Evolutionary conservation across 768 basidiomycete genomes (phyloP), one percentile per base, ranked within the genome.

Genomic region (Floccularia luteovirens): DNA sequence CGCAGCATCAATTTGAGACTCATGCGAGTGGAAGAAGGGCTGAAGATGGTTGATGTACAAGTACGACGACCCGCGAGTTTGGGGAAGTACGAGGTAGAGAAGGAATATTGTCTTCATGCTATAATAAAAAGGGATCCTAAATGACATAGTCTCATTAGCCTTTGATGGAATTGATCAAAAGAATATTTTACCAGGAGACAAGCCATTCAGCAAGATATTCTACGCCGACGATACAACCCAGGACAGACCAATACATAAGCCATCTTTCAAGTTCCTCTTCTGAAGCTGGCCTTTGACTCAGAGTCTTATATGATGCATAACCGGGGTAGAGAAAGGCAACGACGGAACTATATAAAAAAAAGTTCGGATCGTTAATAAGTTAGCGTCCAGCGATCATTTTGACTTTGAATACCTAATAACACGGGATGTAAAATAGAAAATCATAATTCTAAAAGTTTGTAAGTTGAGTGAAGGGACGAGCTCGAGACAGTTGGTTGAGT

Each of bases 201-300:
- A 82, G 60, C 89, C 91, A 93, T 52, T 92, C 90, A 6, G 82
- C 82, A 20, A 87, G 67, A 52, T 84, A 85, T 59, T 96, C 92
- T 4, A 88, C 62, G 3, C 77, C 82, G 12, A 91, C 74, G 51
- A 91, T 77, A 54, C 82, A 85, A 2, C 87, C 85, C 2, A 89
- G 72, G 0, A 88, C 85, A n/a, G 80, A 81, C 92, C 93, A 97
- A 52, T 96, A 97, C 88, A 91, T 93, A 39, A 97, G 72, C 91
- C 93, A 96, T 61, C 90, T 70, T 57, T 96, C 93, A 6, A 93
- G 69, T 32, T 90, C 89, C 37, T 71, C 75, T 51, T 90, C 87
- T 0, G 82, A 82, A 1, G 87, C 86, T 14, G 88, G 88, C n/a
- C 89, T 72, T 50, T 85, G 79, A 25, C 85, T 84, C 23, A 97